Evolutionary conservation across 768 basidiomycete genomes (phyloP).

Genomic region (Suillus occidentalis): DNA sequence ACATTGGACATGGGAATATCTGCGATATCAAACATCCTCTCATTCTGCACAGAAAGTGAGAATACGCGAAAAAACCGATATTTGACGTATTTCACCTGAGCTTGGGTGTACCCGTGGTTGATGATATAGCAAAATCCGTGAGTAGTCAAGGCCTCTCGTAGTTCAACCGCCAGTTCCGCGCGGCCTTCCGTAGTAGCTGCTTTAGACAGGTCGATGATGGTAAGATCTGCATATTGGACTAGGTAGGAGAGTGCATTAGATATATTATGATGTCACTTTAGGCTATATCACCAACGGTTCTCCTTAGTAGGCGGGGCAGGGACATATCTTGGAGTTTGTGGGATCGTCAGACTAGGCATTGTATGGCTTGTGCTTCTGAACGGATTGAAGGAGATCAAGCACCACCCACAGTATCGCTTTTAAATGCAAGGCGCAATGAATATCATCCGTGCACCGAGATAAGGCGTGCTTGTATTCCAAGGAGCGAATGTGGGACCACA

Average conservation of each 20-base stretch:
- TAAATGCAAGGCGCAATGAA: neutral
- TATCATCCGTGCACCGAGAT: neutral
- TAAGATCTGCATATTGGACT: conserved; percentile 46
- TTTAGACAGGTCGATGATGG: conserved; percentile 48
- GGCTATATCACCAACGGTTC: conserved; percentile 15
- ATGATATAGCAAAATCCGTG: conserved; percentile 39
- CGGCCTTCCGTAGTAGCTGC: conserved; percentile 38
- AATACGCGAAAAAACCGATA: neutral
- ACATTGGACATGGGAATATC: conserved; percentile 45
- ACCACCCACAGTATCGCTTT: neutral
- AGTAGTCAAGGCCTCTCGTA: conserved; percentile 42
- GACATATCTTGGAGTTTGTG: conserved; percentile 34
- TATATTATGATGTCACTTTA: too few relatives aligned
- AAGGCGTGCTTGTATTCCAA: neutral
- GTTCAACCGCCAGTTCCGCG: conserved; percentile 36
- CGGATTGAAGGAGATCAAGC: neutral
- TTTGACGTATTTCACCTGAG: conserved; percentile 23
- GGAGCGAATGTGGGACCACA: neutral
- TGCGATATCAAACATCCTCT: conserved; percentile 50
- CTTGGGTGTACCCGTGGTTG: conserved; percentile 36
- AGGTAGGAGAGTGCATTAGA: conserved; percentile 18
- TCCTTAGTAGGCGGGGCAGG: conserved; percentile 28
- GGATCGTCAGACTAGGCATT: conserved; percentile 30
- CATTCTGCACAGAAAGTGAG: conserved; percentile 32
- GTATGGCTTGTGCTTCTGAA: neutral